Evolutionary conservation across 345 rosid species (phyloP), one percentile per base, ranked within the genome.

Genomic region (Moringa oleifera): DNA sequence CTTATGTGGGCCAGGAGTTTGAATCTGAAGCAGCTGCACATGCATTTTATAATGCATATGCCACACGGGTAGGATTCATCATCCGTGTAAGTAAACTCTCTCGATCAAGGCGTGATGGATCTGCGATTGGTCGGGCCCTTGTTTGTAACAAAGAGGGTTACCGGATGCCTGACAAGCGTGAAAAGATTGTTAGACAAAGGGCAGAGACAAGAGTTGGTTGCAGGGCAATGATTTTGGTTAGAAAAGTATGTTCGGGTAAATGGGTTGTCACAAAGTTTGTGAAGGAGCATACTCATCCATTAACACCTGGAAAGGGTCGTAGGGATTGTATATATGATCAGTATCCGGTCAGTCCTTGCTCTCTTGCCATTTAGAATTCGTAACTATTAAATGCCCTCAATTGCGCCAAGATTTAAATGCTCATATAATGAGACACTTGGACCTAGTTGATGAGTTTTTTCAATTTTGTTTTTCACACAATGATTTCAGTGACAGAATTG

Each of bases 11-110:
- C 17, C 95, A 81, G 68, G 97, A 94, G 57, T 94, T 94, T 62
- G 97, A 94, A 16, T 83, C 99, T 7, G 99, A 91, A 77, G 87
- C 89, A 61, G 95, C 95, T 0, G 99, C 95, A 0, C 97, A 88
- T 62, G 93, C 91, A 51, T 88, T 94, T 77, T 94, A 94, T 66
- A 90, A 90, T 56, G 59, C 91, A 54, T 94, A 94, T 75, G 99
- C 99, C 37, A 82, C 88, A 0, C 85, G 75, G 53, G 83, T 84
- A 23, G 99, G 99, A 65, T 94, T 94, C 25, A 66, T 94, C 47
- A 87, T 91, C 51, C 97, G 99, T 67, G 97, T 94, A n/a, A 94
- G 99, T 76, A 94, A 94, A 65, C 95, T 95, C 45, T 95, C 97
- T 18, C 76, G 99, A 59, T 95, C 99, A 1, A 91, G 96, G 70